Evolutionary conservation across 2,329 filamentous ascomycete species (phyloP).

Genomic region (Ophiostoma tasmaniense): DNA sequence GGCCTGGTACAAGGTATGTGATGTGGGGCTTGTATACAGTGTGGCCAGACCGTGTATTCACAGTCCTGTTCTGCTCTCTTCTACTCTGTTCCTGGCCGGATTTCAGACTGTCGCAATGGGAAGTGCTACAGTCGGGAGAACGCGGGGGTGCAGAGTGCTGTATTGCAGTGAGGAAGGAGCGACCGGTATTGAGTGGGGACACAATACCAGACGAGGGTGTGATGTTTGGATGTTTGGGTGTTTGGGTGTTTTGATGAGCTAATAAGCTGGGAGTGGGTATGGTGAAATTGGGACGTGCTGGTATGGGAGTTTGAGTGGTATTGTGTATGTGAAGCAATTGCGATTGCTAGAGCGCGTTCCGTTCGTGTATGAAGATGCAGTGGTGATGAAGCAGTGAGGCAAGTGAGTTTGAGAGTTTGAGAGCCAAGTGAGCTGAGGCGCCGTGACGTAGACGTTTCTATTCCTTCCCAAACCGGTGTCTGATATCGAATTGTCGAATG

Average conservation of each 20-base stretch:
- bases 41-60: not conserved
- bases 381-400: not conserved
- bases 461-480: not conserved
- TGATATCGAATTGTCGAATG: not conserved
- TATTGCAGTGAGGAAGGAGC: conserved; percentile 4
- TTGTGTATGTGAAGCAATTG: not conserved
- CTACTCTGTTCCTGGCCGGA: not conserved
- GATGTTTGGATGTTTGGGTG: conserved; percentile 16
- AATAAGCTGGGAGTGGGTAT: conserved; percentile 20
- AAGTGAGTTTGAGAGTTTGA: not conserved
- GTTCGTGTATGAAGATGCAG: not conserved
- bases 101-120: not conserved
- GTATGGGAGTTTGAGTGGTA: conserved; percentile 11
- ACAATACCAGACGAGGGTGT: not conserved
- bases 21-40: conserved; percentile 9
- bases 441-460: not conserved
- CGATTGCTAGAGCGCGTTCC: not conserved
- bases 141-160: conserved; percentile 14
- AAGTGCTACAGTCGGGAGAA: conserved; percentile 18
- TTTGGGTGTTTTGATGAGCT: conserved; percentile 1
- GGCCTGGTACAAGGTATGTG: not conserved
- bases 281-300: conserved; percentile 19
- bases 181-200: not conserved
- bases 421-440: not conserved
- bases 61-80: not conserved